A percentile compares a stretch with the other conserved stretches of the same genome.
Conservation (phyloP, 2,329 filamentous ascomycete genomes). For the Chrysoporthe cubensis region DNA sequence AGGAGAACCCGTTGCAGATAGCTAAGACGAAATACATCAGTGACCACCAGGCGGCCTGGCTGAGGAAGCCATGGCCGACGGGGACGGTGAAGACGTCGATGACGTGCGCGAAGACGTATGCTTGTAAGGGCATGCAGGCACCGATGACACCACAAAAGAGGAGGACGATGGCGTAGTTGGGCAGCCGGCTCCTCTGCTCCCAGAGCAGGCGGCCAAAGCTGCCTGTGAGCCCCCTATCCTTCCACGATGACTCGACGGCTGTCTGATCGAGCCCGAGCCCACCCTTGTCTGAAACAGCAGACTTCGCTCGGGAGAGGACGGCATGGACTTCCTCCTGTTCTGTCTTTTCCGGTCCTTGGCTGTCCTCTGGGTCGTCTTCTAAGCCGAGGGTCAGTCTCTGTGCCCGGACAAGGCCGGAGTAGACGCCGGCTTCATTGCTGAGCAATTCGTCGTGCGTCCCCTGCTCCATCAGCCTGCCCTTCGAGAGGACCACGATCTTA, state of each 20-base stretch:
- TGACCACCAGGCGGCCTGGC: conserved; percentile 60
- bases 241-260: conserved; percentile 35
- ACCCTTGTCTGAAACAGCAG: conserved; percentile 41
- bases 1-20: conserved; percentile 19
- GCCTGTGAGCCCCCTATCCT: conserved; percentile 46
- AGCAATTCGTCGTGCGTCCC: conserved; percentile 78
- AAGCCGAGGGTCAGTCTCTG: conserved; percentile 60
- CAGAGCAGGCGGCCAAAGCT: conserved; percentile 61
- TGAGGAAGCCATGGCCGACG: conserved; percentile 41
- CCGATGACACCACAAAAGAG: conserved; percentile 41
- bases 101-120: conserved; percentile 55
- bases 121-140: conserved; percentile 15
- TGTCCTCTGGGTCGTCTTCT: conserved; percentile 44
- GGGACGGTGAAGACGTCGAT: conserved; percentile 53
- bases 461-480: conserved; percentile 72
- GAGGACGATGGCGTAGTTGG: conserved; percentile 54
- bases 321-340: conserved; percentile 48
- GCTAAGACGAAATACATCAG: conserved; percentile 60
- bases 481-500: conserved; percentile 75
- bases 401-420: conserved; percentile 68
- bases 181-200: conserved; percentile 58
- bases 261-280: conserved; percentile 25
- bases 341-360: conserved; percentile 36
- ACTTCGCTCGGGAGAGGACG: conserved; percentile 50
- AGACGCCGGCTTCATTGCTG: conserved; percentile 61